These are phyloP conservation scores for Starmerella floris DNA, from an alignment of 805 yeast genomes.

Conservation along the genomic window DNA sequence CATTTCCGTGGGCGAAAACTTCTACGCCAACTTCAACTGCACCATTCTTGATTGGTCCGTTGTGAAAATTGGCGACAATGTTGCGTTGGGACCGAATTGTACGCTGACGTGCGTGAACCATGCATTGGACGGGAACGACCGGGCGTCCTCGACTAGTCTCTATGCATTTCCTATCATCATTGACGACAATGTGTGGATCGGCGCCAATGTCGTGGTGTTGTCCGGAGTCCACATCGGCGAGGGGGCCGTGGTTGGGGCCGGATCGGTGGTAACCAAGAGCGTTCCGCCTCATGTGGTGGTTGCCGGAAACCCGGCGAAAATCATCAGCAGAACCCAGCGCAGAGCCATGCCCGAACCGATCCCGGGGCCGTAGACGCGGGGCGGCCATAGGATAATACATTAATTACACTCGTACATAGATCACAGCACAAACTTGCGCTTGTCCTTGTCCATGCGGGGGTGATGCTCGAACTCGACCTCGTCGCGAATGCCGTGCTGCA, in stretches of 20 bases:
- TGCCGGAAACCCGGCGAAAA: conserved; percentile 50
- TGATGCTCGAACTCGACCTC: conserved; percentile 95
- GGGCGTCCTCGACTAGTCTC: conserved; percentile 35
- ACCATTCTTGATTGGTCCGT: conserved; percentile 46
- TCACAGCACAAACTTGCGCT: conserved; percentile 76
- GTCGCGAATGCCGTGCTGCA: conserved; percentile 82
- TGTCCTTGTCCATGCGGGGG: conserved; percentile 92
- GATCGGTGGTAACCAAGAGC: conserved; percentile 46
- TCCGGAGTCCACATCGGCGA: conserved; percentile 57
- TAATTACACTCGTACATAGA: too few relatives aligned
- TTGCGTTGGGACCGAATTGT: conserved; percentile 50
- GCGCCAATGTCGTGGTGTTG: conserved; percentile 39
- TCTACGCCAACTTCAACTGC: conserved; percentile 43
- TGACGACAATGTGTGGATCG: conserved; percentile 58
- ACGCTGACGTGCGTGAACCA: conserved; percentile 51
- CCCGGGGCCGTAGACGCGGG: background rate
- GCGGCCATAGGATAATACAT: too few relatives aligned
- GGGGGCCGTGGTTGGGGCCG: conserved; percentile 51
- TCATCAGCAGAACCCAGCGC: conserved; percentile 19
- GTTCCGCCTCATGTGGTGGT: conserved; percentile 44
- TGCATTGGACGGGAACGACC: conserved; percentile 38
- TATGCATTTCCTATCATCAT: conserved; percentile 44
- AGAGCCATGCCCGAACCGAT: background rate
- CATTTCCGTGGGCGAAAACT: conserved; percentile 40
- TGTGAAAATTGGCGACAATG: conserved; percentile 46